Evolutionary conservation across 2,329 filamentous ascomycete genomes (phyloP), one percentile per base, ranked within the genome.

Genomic region (Plectosphaerella plurivora): DNA sequence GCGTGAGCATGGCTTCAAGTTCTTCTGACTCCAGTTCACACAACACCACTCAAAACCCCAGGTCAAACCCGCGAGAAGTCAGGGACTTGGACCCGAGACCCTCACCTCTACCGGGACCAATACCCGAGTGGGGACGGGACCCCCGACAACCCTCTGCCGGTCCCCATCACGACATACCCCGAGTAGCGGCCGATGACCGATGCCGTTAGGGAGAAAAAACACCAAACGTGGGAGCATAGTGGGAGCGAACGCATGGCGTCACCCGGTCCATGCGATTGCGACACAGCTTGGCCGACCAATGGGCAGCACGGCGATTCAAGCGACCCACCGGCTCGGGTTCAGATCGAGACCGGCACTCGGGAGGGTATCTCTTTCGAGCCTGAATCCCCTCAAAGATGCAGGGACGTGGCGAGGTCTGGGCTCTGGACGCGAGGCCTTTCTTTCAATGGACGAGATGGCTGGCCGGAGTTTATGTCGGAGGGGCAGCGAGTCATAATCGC

Each of bases 221-320:
- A 16, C 41, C 41, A 44, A 11, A 9, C 22, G 22, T 22, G 22
- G 22, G 22, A 22, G 22, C 16, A 44, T 4, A n/a, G 36, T 49
- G 47, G 20, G 39, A 15, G 45, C 16, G 37, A n/a, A 39, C 39
- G 25, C 37, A 58, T 58, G 47, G 56, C 56, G 56, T 58, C 52
- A 57, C 53, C 20, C 20, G 22, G 45, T 48, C 50, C 56, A 53
- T 58, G 56, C n/a, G 16, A 58, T 55, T 52, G 51, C 54, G 56
- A 57, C 56, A 57, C 24, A 16, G 33, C 22, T 11, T 16, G 44
- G 45, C 44, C 14, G 28, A 10, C 55, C 54, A 56, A 56, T 53
- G 18, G 50, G 15, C 49, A 18, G 24, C 20, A 18, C 47, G 22
- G 25, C 7, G n/a, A 49, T 42, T 47, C n/a, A 8, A 42, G 48